A percentile compares a stretch with the other conserved stretches of the same genome.
Evolutionary conservation across 2,329 filamentous ascomycete species (phyloP).

Genomic region (Fusarium tupiense): DNA sequence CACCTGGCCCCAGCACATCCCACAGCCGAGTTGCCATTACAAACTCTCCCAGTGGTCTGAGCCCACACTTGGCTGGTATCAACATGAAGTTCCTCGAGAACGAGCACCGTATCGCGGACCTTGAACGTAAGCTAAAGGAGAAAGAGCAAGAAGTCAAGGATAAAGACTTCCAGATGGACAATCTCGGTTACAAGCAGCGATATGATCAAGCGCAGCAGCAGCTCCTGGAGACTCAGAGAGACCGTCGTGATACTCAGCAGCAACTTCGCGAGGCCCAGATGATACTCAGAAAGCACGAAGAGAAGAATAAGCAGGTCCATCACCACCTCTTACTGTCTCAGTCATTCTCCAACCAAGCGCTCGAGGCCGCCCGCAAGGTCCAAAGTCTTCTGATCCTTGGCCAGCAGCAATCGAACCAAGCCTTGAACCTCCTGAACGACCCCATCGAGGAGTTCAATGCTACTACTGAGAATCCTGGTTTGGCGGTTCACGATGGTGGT

Average conservation of each 20-base stretch:
- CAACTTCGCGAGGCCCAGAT: background rate
- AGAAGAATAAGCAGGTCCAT: background rate
- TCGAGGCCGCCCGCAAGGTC: too few species aligned
- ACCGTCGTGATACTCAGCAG: background rate
- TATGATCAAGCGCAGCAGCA: background rate
- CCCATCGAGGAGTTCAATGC: background rate
- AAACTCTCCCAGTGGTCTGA: too few species aligned
- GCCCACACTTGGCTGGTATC: fast-evolving
- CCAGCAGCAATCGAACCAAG: background rate
- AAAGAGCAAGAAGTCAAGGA: background rate
- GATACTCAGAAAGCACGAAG: background rate
- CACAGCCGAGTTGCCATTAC: background rate
- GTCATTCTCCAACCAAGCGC: too few species aligned
- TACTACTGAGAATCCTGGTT: fast-evolving
- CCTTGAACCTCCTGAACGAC: fast-evolving
- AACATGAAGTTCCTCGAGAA: background rate
- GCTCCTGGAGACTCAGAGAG: background rate
- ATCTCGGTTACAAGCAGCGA: background rate
- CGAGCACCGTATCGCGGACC: background rate
- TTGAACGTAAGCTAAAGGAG: background rate
- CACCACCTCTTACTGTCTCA: too few species aligned
- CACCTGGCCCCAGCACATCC: background rate
- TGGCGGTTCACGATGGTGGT: too few species aligned
- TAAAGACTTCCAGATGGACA: background rate
- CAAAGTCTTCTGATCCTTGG: too few species aligned